Evolutionary conservation across 2,329 filamentous ascomycete genomes (phyloP).

Genomic region (Claviceps maximensis): DNA sequence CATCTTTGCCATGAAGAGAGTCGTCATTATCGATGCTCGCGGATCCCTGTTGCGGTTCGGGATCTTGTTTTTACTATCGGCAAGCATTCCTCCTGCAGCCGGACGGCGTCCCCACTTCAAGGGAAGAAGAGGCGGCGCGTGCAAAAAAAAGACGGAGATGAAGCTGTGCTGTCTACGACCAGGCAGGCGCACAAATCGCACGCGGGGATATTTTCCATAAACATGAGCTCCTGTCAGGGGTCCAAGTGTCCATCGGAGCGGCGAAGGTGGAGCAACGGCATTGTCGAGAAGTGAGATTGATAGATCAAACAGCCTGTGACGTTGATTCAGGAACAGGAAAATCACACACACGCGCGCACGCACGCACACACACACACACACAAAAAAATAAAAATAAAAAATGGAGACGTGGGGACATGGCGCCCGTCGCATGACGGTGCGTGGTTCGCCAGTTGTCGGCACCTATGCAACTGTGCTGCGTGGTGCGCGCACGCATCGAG

Average conservation of each 20-base stretch:
- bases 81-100: not conserved
- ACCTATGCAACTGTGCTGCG: no score
- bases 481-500: no score
- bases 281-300: not conserved
- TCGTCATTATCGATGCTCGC: not conserved
- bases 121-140: not conserved
- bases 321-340: no score
- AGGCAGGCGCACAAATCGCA: not conserved
- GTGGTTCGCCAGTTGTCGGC: no score
- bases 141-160: not conserved
- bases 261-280: not conserved
- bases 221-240: no score
- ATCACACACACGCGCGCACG: no score
- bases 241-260: no score
- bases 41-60: not conserved
- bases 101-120: not conserved
- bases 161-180: no score
- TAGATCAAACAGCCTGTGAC: not conserved
- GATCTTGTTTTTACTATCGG: not conserved
- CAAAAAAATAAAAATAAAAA: not conserved
- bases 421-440: no score
- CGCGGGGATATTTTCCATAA: no score
- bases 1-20: not conserved
- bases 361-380: no score
- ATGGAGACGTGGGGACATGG: no score